These are phyloP conservation scores for Blastocystis sp. DNA, from an alignment of 352 stramenopile genomes.

Conservation along the genomic window DNA sequence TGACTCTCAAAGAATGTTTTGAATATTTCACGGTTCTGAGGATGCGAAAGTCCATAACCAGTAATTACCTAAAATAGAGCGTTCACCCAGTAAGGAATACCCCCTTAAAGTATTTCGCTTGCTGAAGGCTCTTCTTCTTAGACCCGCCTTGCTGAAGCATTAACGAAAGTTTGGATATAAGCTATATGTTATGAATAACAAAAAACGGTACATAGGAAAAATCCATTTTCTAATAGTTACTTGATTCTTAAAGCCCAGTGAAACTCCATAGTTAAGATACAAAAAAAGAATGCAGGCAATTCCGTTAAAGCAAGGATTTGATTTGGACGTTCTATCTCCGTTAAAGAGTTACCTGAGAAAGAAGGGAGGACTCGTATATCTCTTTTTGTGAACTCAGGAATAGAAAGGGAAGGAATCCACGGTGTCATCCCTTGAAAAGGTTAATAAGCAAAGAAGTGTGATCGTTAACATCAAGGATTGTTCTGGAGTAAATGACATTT, in stretches of 20 bases:
- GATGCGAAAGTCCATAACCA: not conserved
- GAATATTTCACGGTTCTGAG: not conserved
- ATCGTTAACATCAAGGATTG: not conserved
- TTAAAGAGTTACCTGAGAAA: constrained; percentile 34
- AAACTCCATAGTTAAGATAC: not conserved
- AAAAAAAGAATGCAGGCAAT: constrained; percentile 36
- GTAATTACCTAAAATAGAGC: not conserved
- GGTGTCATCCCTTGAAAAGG: constrained; percentile 24
- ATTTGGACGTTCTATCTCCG: not conserved
- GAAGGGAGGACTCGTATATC: not conserved
- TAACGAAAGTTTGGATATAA: not conserved
- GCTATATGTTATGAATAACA: not conserved
- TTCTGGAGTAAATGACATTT: not conserved
- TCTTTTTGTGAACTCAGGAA: not conserved
- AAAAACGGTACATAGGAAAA: not conserved
- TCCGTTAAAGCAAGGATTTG: not conserved
- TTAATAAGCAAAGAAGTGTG: not conserved
- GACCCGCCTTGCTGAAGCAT: not conserved
- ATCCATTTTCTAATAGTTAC: not conserved
- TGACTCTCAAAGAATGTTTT: constrained; percentile 1
- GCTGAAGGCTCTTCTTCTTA: not conserved
- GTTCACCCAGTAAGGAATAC: not conserved
- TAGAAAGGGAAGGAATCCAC: not conserved
- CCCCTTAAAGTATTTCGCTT: constrained; percentile 20
- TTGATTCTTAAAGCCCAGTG: not conserved